Conservation (phyloP, 805 yeast genomes). For the Pichia ethanolica region DNA sequence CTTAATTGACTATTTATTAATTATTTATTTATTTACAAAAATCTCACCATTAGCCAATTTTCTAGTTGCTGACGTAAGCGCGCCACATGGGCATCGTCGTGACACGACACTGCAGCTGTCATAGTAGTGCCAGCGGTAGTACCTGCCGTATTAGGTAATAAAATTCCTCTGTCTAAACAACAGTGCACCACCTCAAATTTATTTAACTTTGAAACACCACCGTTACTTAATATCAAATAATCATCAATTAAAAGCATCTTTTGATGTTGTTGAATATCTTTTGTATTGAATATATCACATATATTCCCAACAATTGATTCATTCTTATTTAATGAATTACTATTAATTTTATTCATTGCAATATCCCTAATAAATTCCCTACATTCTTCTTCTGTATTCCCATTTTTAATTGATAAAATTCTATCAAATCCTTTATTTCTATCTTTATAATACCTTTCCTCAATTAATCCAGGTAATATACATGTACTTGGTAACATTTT, state of each 20-base stretch:
- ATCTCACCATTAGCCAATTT: background rate
- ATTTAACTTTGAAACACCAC: constrained; percentile 41
- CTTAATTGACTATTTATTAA: background rate
- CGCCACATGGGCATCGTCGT: background rate
- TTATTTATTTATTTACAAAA: background rate
- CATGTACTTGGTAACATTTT: constrained; percentile 57
- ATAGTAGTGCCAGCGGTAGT: no score
- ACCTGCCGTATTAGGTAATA: background rate
- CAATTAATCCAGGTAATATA: constrained; percentile 34
- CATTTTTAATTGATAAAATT: background rate
- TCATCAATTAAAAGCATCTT: constrained; percentile 39
- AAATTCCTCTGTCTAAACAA: constrained; percentile 29
- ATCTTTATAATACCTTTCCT: constrained; percentile 1
- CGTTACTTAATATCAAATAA: constrained; percentile 33
- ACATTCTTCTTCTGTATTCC: background rate
- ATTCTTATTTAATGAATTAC: no score
- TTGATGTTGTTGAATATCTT: background rate
- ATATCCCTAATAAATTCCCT: background rate
- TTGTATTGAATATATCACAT: no score
- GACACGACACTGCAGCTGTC: background rate
- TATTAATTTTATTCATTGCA: background rate
- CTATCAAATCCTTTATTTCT: background rate
- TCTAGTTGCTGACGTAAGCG: constrained; percentile 2
- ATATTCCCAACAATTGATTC: no score
- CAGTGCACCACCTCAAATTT: constrained; percentile 45